Evolutionary conservation across 2,329 filamentous ascomycete species (phyloP).

Genomic region (Fusarium caatingaense): DNA sequence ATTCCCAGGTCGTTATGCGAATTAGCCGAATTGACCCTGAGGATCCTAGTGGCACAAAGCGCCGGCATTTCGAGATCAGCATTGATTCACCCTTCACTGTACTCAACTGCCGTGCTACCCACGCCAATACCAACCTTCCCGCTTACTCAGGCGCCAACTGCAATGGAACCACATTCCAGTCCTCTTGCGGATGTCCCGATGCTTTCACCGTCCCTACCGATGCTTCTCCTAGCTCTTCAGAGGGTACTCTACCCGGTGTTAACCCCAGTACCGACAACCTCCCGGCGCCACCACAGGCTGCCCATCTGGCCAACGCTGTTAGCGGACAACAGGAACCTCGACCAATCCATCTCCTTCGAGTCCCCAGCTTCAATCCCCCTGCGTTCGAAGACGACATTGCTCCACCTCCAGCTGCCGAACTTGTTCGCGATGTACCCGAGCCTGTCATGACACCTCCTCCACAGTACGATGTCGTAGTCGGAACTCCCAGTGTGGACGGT

Average conservation of each 20-base stretch:
- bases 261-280: conserved; percentile 52
- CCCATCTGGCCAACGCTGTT: conserved; percentile 57
- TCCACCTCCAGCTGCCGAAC: conserved; percentile 51
- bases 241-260: conserved; percentile 57
- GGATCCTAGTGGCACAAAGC: conserved; percentile 76
- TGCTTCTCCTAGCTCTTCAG: conserved; percentile 75
- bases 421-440: conserved; percentile 37
- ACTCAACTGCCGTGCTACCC: conserved; percentile 91
- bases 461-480: conserved; percentile 83
- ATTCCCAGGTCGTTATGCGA: conserved; percentile 83
- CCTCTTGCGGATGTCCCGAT: conserved; percentile 67
- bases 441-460: conserved; percentile 81
- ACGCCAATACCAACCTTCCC: conserved; percentile 87
- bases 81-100: conserved; percentile 96
- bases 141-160: conserved; percentile 73
- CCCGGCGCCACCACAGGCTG: conserved; percentile 66
- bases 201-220: conserved; percentile 64
- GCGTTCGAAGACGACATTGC: conserved; percentile 80
- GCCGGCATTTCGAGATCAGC: conserved; percentile 93
- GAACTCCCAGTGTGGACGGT: conserved; percentile 72
- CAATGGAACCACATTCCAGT: conserved; percentile 57
- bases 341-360: conserved; percentile 85
- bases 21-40: conserved; percentile 85
- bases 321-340: conserved; percentile 59
- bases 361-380: conserved; percentile 88